These are phyloP conservation scores for Penicillium ochrochloron DNA, from an alignment of 495 filamentous ascomycete species.

Conservation along the genomic window DNA sequence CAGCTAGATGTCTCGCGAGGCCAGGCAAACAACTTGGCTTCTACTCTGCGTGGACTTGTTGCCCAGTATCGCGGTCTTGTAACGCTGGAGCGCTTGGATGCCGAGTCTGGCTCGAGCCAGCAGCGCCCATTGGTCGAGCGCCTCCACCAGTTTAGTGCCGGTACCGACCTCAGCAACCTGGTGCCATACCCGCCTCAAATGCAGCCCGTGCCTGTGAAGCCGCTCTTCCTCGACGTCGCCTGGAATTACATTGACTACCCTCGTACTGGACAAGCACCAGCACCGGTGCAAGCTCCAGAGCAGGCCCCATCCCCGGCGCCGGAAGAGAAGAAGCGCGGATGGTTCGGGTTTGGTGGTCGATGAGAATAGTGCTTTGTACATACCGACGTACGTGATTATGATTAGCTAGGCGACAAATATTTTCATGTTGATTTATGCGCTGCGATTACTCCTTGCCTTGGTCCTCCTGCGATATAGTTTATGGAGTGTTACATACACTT, in stretches of 20 bases:
- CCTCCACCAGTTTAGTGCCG: slow-evolving; percentile 72
- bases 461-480: not conserved
- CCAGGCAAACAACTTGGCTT: slow-evolving; percentile 60
- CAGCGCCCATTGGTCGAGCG: slow-evolving; percentile 67
- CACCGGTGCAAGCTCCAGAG: slow-evolving; percentile 29
- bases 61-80: slow-evolving; percentile 81
- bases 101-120: slow-evolving; percentile 34
- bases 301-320: slow-evolving; percentile 16
- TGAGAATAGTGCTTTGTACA: slow-evolving; percentile 35
- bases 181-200: slow-evolving; percentile 86
- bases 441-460: not conserved
- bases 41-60: slow-evolving; percentile 67
- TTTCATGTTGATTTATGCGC: not conserved
- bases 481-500: not conserved
- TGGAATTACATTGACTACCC: slow-evolving; percentile 99
- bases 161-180: slow-evolving; percentile 74
- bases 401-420: not conserved
- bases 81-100: slow-evolving; percentile 66
- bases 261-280: slow-evolving; percentile 44
- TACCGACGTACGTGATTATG: not conserved
- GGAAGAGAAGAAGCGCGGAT: slow-evolving; percentile 70
- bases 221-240: slow-evolving; percentile 92
- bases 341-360: slow-evolving; percentile 89
- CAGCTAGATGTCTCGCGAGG: slow-evolving; percentile 62
- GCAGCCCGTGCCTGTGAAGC: slow-evolving; percentile 88